Evolutionary conservation across 2,329 filamentous ascomycete genomes (phyloP), one percentile per base, ranked within the genome.

Genomic region (Pyrenochaeta sp.): DNA sequence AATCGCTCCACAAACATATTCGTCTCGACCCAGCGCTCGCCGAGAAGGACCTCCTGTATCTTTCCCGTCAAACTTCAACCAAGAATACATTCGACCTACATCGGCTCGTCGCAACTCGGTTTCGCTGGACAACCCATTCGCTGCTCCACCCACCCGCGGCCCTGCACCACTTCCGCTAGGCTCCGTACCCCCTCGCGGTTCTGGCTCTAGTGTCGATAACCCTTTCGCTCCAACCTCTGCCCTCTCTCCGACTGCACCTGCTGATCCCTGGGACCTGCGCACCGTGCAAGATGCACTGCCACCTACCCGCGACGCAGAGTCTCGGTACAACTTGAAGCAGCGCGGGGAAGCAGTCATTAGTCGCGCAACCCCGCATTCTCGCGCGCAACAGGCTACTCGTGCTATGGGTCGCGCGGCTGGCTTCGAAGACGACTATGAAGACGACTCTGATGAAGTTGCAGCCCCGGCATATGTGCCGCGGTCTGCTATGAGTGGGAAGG

Each of bases 231-330:
- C 34, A 14, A 19, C 34, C 10, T 31, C 28, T 3, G 34, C 38
- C n/a, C 35, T 44, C 11, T 53, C 58, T 7, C 44, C 49, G 19
- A 15, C 46, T 7, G 15, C 21, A 5, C 10, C 26, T 0, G 9
- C 27, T 6, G 61, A 61, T 14, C 52, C 60, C 0, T 68, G 65
- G 65, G 63, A 67, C 13, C 24, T 45, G 4, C 63, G 60, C 20
- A 48, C 39, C 20, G 24, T 61, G 41, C 48, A 43, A 3, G 44
- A 51, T 4, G 50, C 55, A 5, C 47, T 66, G 9, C 63, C 65
- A 2, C 14, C 41, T 7, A 19, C 51, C 1, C 40, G 57, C 0
- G 48, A 52, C 7, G 20, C 35, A 8, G 37, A 44, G 19, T 36
- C 40, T 7, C 53, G 53, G 8, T 48, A 55, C 24, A 35, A 50